Evolutionary conservation across 2,329 filamentous ascomycete species (phyloP), one percentile per base, ranked within the genome.

Genomic region (Pyrenophora tritici-repentis): DNA sequence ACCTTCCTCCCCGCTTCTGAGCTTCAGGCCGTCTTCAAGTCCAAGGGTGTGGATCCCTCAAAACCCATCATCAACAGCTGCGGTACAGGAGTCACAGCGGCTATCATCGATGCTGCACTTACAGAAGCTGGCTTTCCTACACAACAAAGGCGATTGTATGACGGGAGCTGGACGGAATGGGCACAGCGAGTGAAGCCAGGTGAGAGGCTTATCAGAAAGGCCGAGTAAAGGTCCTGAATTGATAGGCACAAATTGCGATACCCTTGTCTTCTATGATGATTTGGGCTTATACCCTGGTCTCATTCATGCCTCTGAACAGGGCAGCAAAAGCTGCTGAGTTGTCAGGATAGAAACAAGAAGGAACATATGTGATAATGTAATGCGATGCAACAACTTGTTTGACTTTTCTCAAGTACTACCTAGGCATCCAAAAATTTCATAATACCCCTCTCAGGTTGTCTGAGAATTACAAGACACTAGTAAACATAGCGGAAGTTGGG

Each of bases 141-240:
- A 3, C 82, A 86, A 54, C 83, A 83, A 47, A 84, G 90, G 61
- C 86, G 83, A 68, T 81, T 99, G 17, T 99, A 99, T 67, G 94
- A 99, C 73, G 94, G 94, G 40, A 96, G 92, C 74, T 99, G 94
- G 94, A 97, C 94, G 83, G 96, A 80, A 86, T 89, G 86, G 85
- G 86, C 86, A 32, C 86, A 88, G 66, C 78, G 85, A 48, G 84
- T 86, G 34, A 78, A 78, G 51, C 79, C 83, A 18, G 78, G 81
- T 2, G 86, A 89, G 34, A 81, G 82, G 49, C 75, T 89, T 54
- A 88, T 89, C 62, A 65, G 77, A 44, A 88, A 86, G 70, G 76
- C 54, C 4, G 60, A 67, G 14, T 49, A 10, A 29, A 29, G 26
- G 3, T 10, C 2, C 9, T 29, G 26, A 2, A 29, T 12, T 13